Evolutionary conservation across 176 grass and related monocot genomes (phyloP).

Genomic region (Eleusine coracana): DNA sequence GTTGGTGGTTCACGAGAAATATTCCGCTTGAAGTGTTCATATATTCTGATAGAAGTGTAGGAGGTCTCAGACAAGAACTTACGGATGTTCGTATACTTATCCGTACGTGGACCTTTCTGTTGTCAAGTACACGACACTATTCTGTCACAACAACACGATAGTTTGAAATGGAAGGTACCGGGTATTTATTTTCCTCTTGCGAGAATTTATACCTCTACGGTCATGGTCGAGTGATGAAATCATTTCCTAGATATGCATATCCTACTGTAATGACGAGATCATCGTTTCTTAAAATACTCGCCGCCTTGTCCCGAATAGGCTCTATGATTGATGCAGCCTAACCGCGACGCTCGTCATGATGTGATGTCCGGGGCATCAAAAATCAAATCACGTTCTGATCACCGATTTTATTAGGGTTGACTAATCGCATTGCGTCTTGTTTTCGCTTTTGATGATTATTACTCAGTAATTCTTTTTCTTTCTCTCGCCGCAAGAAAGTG

Average conservation of each 20-base stretch:
- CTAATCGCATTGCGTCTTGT: neutral
- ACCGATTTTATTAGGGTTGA: conserved; percentile 3
- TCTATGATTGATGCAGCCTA: neutral
- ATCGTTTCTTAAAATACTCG: neutral
- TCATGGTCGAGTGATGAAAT: neutral
- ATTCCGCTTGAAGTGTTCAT: neutral
- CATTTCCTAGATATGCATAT: neutral
- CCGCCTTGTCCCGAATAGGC: neutral
- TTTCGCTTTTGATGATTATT: neutral
- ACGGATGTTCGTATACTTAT: neutral
- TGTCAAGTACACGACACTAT: too few species aligned
- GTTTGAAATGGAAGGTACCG: neutral
- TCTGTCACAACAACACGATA: neutral
- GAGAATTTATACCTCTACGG: neutral
- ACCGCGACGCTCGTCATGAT: conserved; percentile 15
- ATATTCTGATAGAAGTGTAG: neutral
- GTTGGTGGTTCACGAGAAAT: neutral
- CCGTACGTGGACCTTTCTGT: neutral
- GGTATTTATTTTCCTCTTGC: neutral
- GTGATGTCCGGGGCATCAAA: conserved; percentile 1
- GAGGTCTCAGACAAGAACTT: neutral
- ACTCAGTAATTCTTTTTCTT: neutral
- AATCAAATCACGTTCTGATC: conserved; percentile 20
- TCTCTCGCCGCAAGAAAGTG: neutral
- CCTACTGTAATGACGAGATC: neutral